phyloP scores from a whole-genome alignment of 2,329 filamentous ascomycete species.

The Trichophaea hybrida region DNA sequence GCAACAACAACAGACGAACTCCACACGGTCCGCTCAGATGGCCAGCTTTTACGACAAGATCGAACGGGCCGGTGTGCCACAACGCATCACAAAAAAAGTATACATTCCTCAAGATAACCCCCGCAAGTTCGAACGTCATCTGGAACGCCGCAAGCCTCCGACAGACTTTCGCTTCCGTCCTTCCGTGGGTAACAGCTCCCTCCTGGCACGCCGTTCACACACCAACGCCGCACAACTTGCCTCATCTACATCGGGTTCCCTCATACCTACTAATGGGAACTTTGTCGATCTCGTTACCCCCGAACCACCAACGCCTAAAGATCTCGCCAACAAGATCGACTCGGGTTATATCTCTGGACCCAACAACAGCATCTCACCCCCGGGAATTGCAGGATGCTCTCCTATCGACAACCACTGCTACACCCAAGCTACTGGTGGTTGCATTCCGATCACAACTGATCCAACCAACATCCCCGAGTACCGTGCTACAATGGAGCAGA shows the following conservation, averaged over 20 bases:
- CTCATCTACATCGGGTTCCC: slow-evolving; percentile 15
- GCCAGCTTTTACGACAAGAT: not conserved
- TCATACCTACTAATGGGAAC: slow-evolving; percentile 15
- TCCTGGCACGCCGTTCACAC: slow-evolving; percentile 15
- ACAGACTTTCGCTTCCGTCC: not conserved
- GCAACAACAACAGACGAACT: not conserved
- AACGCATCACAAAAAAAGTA: not conserved
- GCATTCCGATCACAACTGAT: slow-evolving; percentile 28
- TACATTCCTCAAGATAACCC: not conserved
- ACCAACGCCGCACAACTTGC: slow-evolving; percentile 16
- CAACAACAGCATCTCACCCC: not conserved
- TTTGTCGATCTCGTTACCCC: slow-evolving; percentile 19
- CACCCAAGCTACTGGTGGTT: slow-evolving; percentile 20
- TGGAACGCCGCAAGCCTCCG: not conserved
- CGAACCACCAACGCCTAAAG: slow-evolving; percentile 1
- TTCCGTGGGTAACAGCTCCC: slow-evolving; percentile 4
- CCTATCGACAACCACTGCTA: slow-evolving; percentile 9
- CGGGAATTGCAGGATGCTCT: not conserved
- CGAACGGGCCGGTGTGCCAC: not conserved
- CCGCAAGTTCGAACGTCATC: not conserved
- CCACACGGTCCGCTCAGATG: not conserved
- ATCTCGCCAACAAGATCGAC: not conserved
- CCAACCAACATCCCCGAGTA: slow-evolving; percentile 29
- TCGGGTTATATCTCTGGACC: not conserved
- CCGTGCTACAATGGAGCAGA: slow-evolving; percentile 11